A percentile compares a stretch with the other conserved stretches of the same genome.
Evolutionary conservation across 129 eudicot genomes (phyloP).

Genomic region (Artemisia annua): DNA sequence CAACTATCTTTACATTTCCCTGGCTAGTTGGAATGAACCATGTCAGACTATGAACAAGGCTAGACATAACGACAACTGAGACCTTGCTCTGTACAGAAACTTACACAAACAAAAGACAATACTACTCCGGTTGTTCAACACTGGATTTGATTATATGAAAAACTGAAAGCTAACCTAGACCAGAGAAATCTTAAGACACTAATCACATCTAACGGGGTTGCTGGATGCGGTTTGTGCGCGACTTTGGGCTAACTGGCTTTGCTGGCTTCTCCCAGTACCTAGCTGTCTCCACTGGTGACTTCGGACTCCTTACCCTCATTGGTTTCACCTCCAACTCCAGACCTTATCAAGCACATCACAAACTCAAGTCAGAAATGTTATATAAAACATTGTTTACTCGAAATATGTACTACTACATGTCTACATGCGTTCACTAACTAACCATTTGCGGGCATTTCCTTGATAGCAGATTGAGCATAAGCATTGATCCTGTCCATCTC

Average conservation of each 20-base stretch:
- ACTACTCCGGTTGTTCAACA: constrained; percentile 22
- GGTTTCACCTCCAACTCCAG: constrained; percentile 41
- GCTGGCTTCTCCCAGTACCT: constrained; percentile 83
- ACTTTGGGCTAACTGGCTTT: constrained; percentile 61
- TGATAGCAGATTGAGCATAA: constrained; percentile 21
- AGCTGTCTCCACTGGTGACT: constrained; percentile 47
- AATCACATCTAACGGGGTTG: constrained; percentile 65
- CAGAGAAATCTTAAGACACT: constrained; percentile 33
- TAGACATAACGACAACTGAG: constrained; percentile 37
- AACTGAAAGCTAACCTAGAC: constrained; percentile 32
- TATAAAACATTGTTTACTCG: background rate
- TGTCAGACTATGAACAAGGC: constrained; percentile 77
- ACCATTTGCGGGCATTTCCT: constrained; percentile 52
- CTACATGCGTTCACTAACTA: background rate
- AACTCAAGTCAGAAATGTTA: background rate
- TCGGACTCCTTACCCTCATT: constrained; percentile 33
- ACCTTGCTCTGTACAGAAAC: constrained; percentile 80
- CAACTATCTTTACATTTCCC: constrained; percentile 41
- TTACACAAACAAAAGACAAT: constrained; percentile 36
- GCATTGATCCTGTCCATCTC: constrained; percentile 44
- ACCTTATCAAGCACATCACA: constrained; percentile 34
- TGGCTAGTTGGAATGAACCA: constrained; percentile 45
- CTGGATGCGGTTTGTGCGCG: constrained; percentile 60
- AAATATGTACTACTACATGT: background rate
- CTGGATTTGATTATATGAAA: constrained; percentile 17